phyloP scores from a whole-genome alignment of 2,329 filamentous ascomycete genomes.

The Diaporthe nobilis region DNA sequence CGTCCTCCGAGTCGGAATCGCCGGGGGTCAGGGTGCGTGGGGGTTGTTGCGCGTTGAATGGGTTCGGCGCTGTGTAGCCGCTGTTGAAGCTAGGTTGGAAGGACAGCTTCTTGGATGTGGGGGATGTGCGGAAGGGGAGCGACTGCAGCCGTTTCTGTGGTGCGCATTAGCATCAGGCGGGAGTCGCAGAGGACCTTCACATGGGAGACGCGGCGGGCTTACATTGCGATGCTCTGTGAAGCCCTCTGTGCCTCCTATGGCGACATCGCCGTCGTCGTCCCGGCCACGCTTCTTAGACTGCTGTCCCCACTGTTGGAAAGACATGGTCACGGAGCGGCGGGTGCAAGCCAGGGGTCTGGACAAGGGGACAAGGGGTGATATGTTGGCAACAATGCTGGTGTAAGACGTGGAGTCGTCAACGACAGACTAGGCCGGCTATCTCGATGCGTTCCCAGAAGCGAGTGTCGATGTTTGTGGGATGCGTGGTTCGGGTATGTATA shows the following conservation, averaged over 20 bases:
- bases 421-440: background rate
- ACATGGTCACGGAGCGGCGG: constrained; percentile 51
- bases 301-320: constrained; percentile 55
- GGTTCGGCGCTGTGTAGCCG: constrained; percentile 43
- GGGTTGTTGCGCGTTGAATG: constrained; percentile 45
- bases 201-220: constrained; percentile 44
- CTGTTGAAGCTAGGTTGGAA: constrained; percentile 48
- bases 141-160: constrained; percentile 68
- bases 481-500: constrained; percentile 11
- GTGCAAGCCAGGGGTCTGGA: background rate
- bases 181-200: background rate
- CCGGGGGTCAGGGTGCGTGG: constrained; percentile 54
- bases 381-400: constrained; percentile 16
- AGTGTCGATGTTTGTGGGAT: constrained; percentile 29
- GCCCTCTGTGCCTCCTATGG: constrained; percentile 53
- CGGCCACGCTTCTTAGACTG: constrained; percentile 60
- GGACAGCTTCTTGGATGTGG: constrained; percentile 54
- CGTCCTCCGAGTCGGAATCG: constrained; percentile 51
- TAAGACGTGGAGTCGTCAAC: constrained; percentile 10
- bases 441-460: constrained; percentile 23
- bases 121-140: constrained; percentile 64
- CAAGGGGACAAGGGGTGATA: constrained; percentile 11
- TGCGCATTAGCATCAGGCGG: constrained; percentile 23
- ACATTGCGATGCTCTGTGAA: constrained; percentile 67
- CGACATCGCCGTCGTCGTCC: constrained; percentile 59